phyloP scores from a whole-genome alignment of 257 asterid species.

The Solanum tarapatanum region DNA sequence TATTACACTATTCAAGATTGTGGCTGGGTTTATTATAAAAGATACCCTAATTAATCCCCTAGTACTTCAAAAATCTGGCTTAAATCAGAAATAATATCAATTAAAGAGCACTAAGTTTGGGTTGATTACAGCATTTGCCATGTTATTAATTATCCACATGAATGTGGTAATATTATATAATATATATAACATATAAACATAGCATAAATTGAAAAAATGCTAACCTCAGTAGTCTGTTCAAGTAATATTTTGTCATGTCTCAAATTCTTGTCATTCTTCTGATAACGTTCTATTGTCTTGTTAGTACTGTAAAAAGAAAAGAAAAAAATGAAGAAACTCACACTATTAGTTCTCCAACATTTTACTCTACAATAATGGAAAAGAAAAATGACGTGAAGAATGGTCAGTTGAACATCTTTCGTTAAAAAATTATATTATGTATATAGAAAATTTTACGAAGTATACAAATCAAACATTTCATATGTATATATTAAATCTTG shows the following conservation, averaged over 20 bases:
- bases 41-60: too few relatives aligned
- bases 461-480: background rate
- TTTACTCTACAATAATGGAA: background rate
- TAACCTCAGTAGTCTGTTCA: conserved; percentile 18
- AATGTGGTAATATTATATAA: too few relatives aligned
- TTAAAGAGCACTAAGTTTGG: too few relatives aligned
- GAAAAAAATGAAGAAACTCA: background rate
- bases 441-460: background rate
- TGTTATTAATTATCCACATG: too few relatives aligned
- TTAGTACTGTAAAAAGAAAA: conserved; percentile 3
- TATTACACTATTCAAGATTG: too few relatives aligned
- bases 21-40: too few relatives aligned
- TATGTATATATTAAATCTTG: too few relatives aligned
- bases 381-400: background rate
- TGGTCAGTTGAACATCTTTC: background rate
- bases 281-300: conserved; percentile 26
- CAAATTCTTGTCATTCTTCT: conserved; percentile 13
- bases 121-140: too few relatives aligned
- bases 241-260: background rate
- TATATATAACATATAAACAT: background rate
- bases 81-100: too few relatives aligned
- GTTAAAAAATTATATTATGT: background rate
- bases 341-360: background rate
- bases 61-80: too few relatives aligned
- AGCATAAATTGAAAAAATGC: background rate